Evolutionary conservation across 2,329 filamentous ascomycete genomes (phyloP), one percentile per base, ranked within the genome.

Genomic region (Waltergamsia citrina): DNA sequence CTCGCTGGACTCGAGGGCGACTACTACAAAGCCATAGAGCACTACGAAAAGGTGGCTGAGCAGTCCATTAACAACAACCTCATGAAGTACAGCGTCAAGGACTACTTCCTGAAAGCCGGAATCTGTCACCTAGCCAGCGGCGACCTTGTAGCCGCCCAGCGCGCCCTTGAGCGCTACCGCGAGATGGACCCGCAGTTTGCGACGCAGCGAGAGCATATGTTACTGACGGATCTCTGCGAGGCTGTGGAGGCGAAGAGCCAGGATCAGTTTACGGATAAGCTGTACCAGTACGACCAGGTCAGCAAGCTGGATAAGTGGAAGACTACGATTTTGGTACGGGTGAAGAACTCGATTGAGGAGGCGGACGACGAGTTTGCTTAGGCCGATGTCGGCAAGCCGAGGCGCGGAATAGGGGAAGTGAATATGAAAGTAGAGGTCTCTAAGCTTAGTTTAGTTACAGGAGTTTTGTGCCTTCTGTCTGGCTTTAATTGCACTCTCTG

Each of bases 301-400:
- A 92, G 80, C 63, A 92, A 92, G 68, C 64, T 96, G 51, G 88
- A 95, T 54, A 92, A 90, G 66, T 96, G 90, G 90, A 94, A 95
- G 81, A 94, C 85, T 33, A 85, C 81, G 21, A 65, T 94, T 38
- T 59, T 94, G 42, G 63, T 94, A 51, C 74, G 78, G 46, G 72
- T 95, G 50, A 95, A 95, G 78, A 79, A 80, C 49, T 69, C 69
- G 35, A 93, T 94, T 48, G 81, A 90, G 61, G 66, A 59, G 41
- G 53, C 55, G 14, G 57, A 61, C 33, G 60, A 63, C 34, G 61
- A 63, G 48, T 62, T 62, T 50, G 59, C 59, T 21, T 62, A 54
- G 21, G 17, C 21, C 16, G 4, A 8, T 12, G 21, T n/a, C 23
- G 21, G 14, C n/a, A n/a, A n/a, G n/a, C n/a, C n/a, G n/a, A 27